Conservation (phyloP, 352 stramenopile genomes). For the Phytophthora kernoviae region DNA sequence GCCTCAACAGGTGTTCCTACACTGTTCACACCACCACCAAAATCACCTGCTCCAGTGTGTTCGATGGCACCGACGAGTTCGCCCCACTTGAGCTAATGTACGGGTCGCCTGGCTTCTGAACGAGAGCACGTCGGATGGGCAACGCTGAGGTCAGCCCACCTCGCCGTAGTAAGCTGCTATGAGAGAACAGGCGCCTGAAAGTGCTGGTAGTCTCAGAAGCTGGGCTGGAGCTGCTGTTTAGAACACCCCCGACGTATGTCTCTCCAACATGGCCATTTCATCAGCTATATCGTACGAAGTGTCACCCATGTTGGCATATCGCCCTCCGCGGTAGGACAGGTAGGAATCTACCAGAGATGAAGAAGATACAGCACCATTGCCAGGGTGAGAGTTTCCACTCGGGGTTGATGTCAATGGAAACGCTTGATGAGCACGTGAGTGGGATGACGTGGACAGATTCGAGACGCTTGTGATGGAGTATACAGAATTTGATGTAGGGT, state of each 20-base stretch:
- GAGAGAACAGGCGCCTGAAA: conserved; percentile 63
- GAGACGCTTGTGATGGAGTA: conserved; percentile 67
- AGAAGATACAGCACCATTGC: conserved; percentile 7
- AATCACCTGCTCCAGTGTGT: conserved; percentile 75
- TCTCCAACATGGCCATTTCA: conserved; percentile 35
- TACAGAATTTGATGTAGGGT: conserved; percentile 58
- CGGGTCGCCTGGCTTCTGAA: conserved; percentile 52
- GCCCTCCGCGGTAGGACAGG: conserved; percentile 27
- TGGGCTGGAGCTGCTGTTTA: conserved; percentile 45
- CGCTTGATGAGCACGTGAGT: conserved; percentile 26
- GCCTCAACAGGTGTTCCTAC: conserved; percentile 16
- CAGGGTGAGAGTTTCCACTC: conserved; percentile 17
- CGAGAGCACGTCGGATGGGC: conserved; percentile 40
- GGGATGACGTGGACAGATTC: conserved; percentile 32
- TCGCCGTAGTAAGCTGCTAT: conserved; percentile 64
- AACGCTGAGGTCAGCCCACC: conserved; percentile 32
- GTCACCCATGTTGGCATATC: conserved; percentile 35
- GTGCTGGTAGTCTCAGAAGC: conserved; percentile 46
- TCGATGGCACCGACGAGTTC: conserved; percentile 43
- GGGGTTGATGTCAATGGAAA: conserved; percentile 25
- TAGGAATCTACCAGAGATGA: conserved; percentile 32
- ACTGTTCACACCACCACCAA: conserved; percentile 39
- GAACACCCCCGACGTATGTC: conserved; percentile 32
- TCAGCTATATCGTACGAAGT: conserved; percentile 38
- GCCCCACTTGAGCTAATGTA: conserved; percentile 42